A percentile compares a stretch with the other conserved stretches of the same genome.
These are phyloP conservation scores for Yarrowia sp. DNA, from an alignment of 805 yeast genomes.

Conservation along the genomic window DNA sequence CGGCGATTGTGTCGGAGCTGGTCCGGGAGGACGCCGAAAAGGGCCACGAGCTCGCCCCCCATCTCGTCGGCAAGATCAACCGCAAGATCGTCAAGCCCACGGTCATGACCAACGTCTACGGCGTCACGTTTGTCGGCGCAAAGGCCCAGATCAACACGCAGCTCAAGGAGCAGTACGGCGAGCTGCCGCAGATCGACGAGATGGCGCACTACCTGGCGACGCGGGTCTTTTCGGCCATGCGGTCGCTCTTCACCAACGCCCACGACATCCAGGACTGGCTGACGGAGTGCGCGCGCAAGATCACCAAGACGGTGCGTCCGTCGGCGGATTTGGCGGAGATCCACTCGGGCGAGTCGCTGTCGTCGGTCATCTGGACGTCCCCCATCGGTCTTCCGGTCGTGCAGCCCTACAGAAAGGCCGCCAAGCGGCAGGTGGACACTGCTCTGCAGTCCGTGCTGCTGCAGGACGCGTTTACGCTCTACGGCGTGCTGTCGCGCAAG, in stretches of 20 bases:
- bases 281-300: conserved; percentile 77
- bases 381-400: conserved; percentile 95
- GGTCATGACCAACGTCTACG: conserved; percentile 97
- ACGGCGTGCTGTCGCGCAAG: conserved; percentile 81
- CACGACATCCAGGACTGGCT: conserved; percentile 96
- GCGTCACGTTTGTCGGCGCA: conserved; percentile 94
- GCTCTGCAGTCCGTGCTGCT: conserved; percentile 84
- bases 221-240: conserved; percentile 77
- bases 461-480: conserved; percentile 79
- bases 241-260: conserved; percentile 86
- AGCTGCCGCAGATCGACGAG: conserved; percentile 50
- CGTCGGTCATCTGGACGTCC: conserved; percentile 96
- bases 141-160: conserved; percentile 82
- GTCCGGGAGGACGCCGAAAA: conserved; percentile 49
- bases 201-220: conserved; percentile 65
- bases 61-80: conserved; percentile 59
- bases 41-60: conserved; percentile 38
- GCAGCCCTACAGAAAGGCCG: conserved; percentile 83
- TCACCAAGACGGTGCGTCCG: conserved; percentile 71
- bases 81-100: conserved; percentile 95
- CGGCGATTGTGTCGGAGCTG: conserved; percentile 46
- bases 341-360: conserved; percentile 51
- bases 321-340: conserved; percentile 47
- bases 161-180: conserved; percentile 44
- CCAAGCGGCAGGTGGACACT: conserved; percentile 67